A percentile compares a stretch with the other conserved stretches of the same genome.
phyloP scores from a whole-genome alignment of 306 rosid genomes.

The Malus orientalis region DNA sequence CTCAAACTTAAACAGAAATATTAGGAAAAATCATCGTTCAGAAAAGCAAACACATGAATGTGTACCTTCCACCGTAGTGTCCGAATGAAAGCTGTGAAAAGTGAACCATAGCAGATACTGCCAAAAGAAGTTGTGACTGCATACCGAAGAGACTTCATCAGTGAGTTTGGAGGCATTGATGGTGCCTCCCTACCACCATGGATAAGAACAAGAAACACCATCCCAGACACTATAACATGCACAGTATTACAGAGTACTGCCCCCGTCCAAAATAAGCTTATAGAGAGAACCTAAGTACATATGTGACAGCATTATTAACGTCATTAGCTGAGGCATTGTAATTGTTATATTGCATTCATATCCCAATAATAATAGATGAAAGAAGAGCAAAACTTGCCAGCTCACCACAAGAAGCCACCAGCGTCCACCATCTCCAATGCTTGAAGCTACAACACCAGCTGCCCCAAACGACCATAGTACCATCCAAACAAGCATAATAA shows the following conservation, averaged over 20 bases:
- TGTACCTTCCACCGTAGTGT: slow-evolving; percentile 89
- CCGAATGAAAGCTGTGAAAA: slow-evolving; percentile 93
- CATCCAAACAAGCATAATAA: slow-evolving; percentile 84
- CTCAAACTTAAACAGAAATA: neutral
- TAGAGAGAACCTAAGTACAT: slow-evolving; percentile 68
- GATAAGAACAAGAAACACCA: slow-evolving; percentile 74
- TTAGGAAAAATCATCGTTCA: slow-evolving; percentile 10
- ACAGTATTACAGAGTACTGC: slow-evolving; percentile 87
- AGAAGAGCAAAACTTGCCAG: slow-evolving; percentile 85
- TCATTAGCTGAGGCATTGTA: slow-evolving; percentile 13
- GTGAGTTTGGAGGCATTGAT: slow-evolving; percentile 54
- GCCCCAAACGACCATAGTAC: slow-evolving; percentile 95
- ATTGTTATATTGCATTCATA: slow-evolving; percentile 11
- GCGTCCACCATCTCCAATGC: slow-evolving; percentile 83
- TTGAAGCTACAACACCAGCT: slow-evolving; percentile 95
- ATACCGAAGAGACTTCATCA: slow-evolving; percentile 58
- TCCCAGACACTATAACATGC: slow-evolving; percentile 91
- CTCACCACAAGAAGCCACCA: slow-evolving; percentile 99
- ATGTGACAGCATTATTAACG: slow-evolving; percentile 18
- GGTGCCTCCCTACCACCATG: slow-evolving; percentile 66
- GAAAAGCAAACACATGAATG: neutral
- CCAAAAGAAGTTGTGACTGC: slow-evolving; percentile 95
- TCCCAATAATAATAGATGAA: slow-evolving; percentile 26
- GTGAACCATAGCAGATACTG: slow-evolving; percentile 95
- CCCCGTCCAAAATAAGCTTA: slow-evolving; percentile 98